Percentiles rank a stretch among this genome's conserved stretches.
Evolutionary conservation across 257 asterid species (phyloP).

Genomic region (Echites panduratus): DNA sequence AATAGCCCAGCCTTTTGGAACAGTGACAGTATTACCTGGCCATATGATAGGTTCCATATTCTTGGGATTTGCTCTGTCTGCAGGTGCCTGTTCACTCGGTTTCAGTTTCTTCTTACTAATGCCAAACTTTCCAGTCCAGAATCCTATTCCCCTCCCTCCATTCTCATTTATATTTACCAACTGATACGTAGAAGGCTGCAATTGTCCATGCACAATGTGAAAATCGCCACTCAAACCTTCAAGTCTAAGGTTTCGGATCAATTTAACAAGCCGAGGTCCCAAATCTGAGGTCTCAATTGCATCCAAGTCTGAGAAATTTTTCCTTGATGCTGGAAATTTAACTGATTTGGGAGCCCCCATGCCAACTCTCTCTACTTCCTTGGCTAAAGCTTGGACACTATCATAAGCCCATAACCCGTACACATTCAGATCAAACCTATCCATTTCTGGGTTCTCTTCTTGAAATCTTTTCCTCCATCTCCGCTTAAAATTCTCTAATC

Average conservation of each 20-base stretch:
- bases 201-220: slow-evolving; percentile 26
- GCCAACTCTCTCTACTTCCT: slow-evolving; percentile 27
- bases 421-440: slow-evolving; percentile 25
- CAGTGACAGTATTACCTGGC: slow-evolving; percentile 35
- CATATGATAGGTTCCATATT: slow-evolving; percentile 28
- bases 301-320: slow-evolving; percentile 28
- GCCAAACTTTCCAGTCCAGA: slow-evolving; percentile 37
- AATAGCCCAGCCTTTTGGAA: slow-evolving; percentile 51
- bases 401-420: slow-evolving; percentile 56
- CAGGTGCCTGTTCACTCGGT: background rate
- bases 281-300: slow-evolving; percentile 31
- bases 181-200: slow-evolving; percentile 33
- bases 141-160: slow-evolving; percentile 29
- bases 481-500: slow-evolving; percentile 16
- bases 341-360: slow-evolving; percentile 8
- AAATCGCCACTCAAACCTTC: slow-evolving; percentile 48
- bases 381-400: slow-evolving; percentile 28
- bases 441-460: slow-evolving; percentile 34
- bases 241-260: slow-evolving; percentile 21
- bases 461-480: slow-evolving; percentile 42
- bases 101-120: slow-evolving; percentile 8
- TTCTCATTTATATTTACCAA: slow-evolving; percentile 44
- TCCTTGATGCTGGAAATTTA: background rate
- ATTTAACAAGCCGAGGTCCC: slow-evolving; percentile 26
- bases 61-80: background rate